phyloP scores from a whole-genome alignment of 2,329 filamentous ascomycete genomes.

The Monosporascus sp. region DNA sequence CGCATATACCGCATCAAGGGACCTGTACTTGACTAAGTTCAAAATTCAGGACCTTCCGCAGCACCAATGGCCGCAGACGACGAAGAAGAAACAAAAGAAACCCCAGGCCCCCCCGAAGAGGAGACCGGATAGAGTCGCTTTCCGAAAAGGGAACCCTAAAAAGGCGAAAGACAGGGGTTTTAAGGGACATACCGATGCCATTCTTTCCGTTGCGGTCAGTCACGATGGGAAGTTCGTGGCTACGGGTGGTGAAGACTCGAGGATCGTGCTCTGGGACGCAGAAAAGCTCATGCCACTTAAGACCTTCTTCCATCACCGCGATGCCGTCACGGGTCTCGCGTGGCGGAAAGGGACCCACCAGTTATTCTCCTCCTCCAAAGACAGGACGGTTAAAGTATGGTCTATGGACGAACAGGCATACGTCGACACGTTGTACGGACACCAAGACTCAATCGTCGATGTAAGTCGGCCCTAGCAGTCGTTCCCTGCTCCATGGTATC shows the following conservation, averaged over 20 bases:
- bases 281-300: slow-evolving; percentile 71
- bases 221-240: slow-evolving; percentile 86
- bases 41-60: slow-evolving; percentile 63
- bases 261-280: slow-evolving; percentile 84
- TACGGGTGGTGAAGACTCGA: slow-evolving; percentile 80
- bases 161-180: slow-evolving; percentile 60
- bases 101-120: slow-evolving; percentile 52
- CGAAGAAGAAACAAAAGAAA: slow-evolving; percentile 54
- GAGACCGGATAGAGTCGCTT: slow-evolving; percentile 58
- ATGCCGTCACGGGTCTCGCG: slow-evolving; percentile 75
- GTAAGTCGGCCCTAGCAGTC: neutral
- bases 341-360: slow-evolving; percentile 89
- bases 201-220: slow-evolving; percentile 80
- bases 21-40: slow-evolving; percentile 84
- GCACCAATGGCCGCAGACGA: slow-evolving; percentile 55
- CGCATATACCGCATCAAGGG: slow-evolving; percentile 84
- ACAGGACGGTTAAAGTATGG: slow-evolving; percentile 95
- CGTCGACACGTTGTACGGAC: slow-evolving; percentile 35
- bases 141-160: slow-evolving; percentile 55
- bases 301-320: slow-evolving; percentile 87
- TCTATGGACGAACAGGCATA: slow-evolving; percentile 88
- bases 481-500: neutral
- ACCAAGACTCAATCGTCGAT: neutral
- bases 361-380: slow-evolving; percentile 83
- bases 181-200: slow-evolving; percentile 72